Evolutionary conservation across 2,329 filamentous ascomycete genomes (phyloP).

Genomic region (Ilyonectria destructans): DNA sequence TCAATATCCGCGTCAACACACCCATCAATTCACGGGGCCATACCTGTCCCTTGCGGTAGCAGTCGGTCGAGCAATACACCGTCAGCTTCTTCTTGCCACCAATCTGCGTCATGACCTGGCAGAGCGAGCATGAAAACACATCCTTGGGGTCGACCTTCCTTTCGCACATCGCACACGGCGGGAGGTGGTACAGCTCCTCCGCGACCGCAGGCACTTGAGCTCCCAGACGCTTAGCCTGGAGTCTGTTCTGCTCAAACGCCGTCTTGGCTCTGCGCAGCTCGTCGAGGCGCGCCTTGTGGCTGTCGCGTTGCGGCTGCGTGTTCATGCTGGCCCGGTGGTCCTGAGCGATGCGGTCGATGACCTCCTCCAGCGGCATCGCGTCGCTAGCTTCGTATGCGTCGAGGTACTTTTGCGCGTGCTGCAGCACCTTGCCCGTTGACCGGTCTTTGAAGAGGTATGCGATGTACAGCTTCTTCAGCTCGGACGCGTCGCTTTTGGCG

Average conservation of each 20-base stretch:
- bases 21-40: conserved; percentile 39
- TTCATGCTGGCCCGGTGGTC: conserved; percentile 52
- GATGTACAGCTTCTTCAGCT: conserved; percentile 59
- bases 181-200: conserved; percentile 56
- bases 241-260: conserved; percentile 64
- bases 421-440: conserved; percentile 53
- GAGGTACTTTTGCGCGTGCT: conserved; percentile 58
- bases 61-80: conserved; percentile 64
- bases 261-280: conserved; percentile 66
- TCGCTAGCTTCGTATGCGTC: conserved; percentile 54
- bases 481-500: conserved; percentile 51
- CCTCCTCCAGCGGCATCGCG: conserved; percentile 51
- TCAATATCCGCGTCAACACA: conserved; percentile 41
- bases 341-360: conserved; percentile 54
- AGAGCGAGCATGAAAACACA: conserved; percentile 62
- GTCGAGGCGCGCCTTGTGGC: conserved; percentile 59
- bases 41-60: conserved; percentile 60
- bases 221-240: conserved; percentile 56
- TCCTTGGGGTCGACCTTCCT: conserved; percentile 53
- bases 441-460: conserved; percentile 60
- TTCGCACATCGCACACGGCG: conserved; percentile 60
- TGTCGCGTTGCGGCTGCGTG: conserved; percentile 57
- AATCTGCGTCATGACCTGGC: conserved; percentile 60
- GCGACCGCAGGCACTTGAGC: conserved; percentile 49
- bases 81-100: conserved; percentile 56